Evolutionary conservation across 805 yeast species (phyloP).

Genomic region (Saturnispora quitensis): DNA sequence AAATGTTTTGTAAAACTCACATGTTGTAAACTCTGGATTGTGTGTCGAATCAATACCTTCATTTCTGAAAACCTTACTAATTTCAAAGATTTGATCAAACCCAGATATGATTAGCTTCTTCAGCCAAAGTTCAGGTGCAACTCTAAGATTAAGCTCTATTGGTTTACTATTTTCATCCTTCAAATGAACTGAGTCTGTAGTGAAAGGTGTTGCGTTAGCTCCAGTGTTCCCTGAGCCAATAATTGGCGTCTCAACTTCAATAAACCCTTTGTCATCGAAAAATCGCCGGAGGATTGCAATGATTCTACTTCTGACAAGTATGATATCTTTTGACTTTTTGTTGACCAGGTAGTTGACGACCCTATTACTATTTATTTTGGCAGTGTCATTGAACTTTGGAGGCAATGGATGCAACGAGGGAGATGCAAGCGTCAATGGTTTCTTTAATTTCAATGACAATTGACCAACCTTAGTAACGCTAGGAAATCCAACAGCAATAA

Average conservation of each 20-base stretch:
- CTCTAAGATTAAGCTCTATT: conserved; percentile 51
- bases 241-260: conserved; percentile 88
- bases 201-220: conserved; percentile 87
- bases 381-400: conserved; percentile 44
- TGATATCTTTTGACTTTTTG: conserved; percentile 36
- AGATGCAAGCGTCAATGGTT: conserved; percentile 44
- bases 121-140: conserved; percentile 95
- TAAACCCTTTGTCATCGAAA: conserved; percentile 44
- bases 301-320: conserved; percentile 46
- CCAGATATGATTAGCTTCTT: conserved; percentile 79
- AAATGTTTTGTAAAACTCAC: conserved; percentile 80
- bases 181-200: conserved; percentile 36
- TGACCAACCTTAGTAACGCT: conserved; percentile 74
- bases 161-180: conserved; percentile 18
- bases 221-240: conserved; percentile 63
- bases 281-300: conserved; percentile 48
- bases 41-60: conserved; percentile 92
- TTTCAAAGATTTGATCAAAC: conserved; percentile 76
- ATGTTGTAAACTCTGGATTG: conserved; percentile 86
- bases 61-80: conserved; percentile 79
- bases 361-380: conserved; percentile 54
- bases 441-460: conserved; percentile 52
- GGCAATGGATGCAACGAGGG: conserved; percentile 71
- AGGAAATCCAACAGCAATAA: conserved; percentile 60
- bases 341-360: conserved; percentile 69